These are phyloP conservation scores for Kernera saxatilis DNA, from an alignment of 345 rosid species.

Conservation along the genomic window DNA sequence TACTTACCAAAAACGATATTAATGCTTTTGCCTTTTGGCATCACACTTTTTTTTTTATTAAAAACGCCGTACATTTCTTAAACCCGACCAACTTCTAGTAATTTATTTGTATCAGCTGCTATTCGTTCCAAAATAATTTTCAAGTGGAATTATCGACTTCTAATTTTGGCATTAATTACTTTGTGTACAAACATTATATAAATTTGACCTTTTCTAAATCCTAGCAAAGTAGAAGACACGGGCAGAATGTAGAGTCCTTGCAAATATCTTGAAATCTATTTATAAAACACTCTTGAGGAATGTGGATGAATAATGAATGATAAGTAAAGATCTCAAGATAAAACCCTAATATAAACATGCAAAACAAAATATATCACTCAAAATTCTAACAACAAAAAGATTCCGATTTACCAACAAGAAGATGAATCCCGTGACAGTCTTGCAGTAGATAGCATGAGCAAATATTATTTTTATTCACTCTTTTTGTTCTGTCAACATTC, in stretches of 20 bases:
- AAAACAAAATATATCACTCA: neutral
- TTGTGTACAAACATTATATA: no score
- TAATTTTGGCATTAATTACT: no score
- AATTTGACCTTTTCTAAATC: neutral
- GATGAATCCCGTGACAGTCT: slow-evolving; percentile 9
- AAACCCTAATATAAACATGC: neutral
- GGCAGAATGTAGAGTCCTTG: neutral
- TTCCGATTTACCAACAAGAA: neutral
- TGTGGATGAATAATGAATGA: neutral
- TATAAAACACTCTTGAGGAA: neutral
- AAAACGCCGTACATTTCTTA: no score
- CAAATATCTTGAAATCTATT: neutral
- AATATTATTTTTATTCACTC: neutral
- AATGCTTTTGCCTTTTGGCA: no score
- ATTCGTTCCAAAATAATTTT: no score
- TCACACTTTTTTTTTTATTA: no score
- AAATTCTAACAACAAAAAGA: neutral
- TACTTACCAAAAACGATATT: no score
- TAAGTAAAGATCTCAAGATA: neutral
- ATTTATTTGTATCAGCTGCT: no score
- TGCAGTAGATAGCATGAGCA: neutral
- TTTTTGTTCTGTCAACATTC: no score
- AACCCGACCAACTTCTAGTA: no score
- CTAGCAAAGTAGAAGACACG: neutral
- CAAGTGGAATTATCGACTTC: no score